Conservation (phyloP, 2,329 filamentous ascomycete species). For the Phyllosticta citrichinensis region DNA sequence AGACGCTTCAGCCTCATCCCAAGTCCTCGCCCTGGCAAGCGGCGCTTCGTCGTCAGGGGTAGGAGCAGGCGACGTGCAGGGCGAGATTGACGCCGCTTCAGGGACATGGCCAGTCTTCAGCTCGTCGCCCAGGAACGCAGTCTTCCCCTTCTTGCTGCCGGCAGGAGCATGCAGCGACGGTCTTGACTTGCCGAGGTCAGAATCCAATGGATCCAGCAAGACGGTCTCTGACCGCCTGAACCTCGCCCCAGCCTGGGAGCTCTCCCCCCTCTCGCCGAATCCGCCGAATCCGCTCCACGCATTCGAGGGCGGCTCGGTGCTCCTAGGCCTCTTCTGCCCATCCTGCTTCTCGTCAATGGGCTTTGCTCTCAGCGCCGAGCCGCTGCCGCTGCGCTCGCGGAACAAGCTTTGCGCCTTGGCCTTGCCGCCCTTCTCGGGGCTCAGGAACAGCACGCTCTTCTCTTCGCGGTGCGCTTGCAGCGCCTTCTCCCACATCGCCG, state of each 20-base stretch:
- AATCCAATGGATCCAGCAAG: slow-evolving; percentile 1
- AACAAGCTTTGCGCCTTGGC: background rate
- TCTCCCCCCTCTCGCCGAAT: background rate
- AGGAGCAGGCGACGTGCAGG: background rate
- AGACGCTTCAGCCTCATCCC: background rate
- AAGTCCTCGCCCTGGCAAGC: background rate
- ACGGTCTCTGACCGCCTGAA: background rate
- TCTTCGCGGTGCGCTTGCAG: slow-evolving; percentile 28
- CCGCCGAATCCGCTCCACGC: background rate
- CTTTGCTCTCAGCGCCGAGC: background rate
- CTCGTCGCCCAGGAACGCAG: background rate
- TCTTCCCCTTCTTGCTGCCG: background rate
- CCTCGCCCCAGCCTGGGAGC: background rate
- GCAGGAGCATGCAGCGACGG: background rate
- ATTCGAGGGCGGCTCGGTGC: background rate
- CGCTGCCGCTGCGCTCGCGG: slow-evolving; percentile 6
- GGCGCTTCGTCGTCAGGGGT: background rate
- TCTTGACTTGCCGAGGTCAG: background rate
- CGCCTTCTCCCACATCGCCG: slow-evolving; percentile 26
- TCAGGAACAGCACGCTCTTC: slow-evolving; percentile 23
- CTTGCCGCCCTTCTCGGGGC: slow-evolving; percentile 21
- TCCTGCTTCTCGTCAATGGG: background rate
- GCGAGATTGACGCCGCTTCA: background rate
- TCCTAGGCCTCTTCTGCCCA: background rate
- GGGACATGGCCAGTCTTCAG: background rate